phyloP scores from a whole-genome alignment of 73 alveolate genomes.

The Tetrahymena malaccensis region DNA sequence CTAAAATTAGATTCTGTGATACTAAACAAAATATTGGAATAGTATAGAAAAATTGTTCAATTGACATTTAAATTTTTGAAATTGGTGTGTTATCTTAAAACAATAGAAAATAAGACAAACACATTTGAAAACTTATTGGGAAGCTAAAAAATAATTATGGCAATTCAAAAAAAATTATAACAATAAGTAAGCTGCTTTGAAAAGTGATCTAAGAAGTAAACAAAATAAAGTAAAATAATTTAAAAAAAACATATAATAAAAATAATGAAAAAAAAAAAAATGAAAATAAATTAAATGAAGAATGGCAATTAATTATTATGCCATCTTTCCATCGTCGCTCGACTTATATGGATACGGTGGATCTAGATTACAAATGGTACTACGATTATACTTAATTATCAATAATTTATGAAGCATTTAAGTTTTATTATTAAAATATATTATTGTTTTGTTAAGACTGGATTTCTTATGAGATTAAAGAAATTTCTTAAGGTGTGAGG shows the following conservation, averaged over 20 bases:
- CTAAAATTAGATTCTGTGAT: too few species aligned
- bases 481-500: background rate
- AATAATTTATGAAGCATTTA: background rate
- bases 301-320: background rate
- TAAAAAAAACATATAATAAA: background rate
- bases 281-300: background rate
- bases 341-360: background rate
- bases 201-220: background rate
- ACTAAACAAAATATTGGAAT: too few species aligned
- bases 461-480: background rate
- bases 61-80: too few species aligned
- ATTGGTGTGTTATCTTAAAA: background rate
- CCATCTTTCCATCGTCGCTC: background rate
- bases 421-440: background rate
- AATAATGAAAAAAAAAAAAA: background rate
- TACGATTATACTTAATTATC: background rate
- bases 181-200: background rate
- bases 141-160: background rate
- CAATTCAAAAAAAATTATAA: background rate
- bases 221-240: background rate
- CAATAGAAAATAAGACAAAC: background rate
- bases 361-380: background rate
- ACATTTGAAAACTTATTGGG: too few species aligned
- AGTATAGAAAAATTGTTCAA: background rate
- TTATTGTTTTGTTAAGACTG: background rate